Evolutionary conservation across 345 rosid species (phyloP).

Genomic region (Orychophragmus violaceus): DNA sequence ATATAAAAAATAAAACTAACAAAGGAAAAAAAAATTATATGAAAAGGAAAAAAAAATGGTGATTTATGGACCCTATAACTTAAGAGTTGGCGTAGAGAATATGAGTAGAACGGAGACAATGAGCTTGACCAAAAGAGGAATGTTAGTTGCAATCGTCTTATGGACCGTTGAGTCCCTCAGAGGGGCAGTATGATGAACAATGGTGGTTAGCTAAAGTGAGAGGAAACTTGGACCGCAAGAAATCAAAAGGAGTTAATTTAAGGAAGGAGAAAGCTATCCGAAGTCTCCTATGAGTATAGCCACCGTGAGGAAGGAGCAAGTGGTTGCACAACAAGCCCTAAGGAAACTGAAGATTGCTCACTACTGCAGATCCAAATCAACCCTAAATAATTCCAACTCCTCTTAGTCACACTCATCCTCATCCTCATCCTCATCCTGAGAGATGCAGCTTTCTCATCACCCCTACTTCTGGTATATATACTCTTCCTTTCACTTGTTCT

Average conservation of each 20-base stretch:
- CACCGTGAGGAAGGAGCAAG: slow-evolving; percentile 55
- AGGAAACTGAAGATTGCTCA: slow-evolving; percentile 43
- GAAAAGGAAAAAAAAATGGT: too few species aligned
- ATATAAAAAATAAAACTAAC: too few species aligned
- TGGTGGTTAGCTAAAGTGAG: background rate
- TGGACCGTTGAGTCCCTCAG: slow-evolving; percentile 14
- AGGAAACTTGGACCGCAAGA: slow-evolving; percentile 22
- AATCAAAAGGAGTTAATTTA: slow-evolving; percentile 26
- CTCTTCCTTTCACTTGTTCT: background rate
- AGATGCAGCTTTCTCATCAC: slow-evolving; percentile 66
- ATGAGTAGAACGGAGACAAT: slow-evolving; percentile 19
- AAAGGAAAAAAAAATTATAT: too few species aligned
- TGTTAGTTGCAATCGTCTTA: slow-evolving; percentile 6
- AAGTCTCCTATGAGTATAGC: slow-evolving; percentile 57
- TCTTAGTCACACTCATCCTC: too few species aligned
- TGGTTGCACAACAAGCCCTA: slow-evolving; percentile 45
- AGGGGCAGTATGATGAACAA: slow-evolving; percentile 4
- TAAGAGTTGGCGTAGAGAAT: background rate
- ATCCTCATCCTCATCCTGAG: slow-evolving; percentile 18
- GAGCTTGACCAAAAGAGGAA: slow-evolving; percentile 10
- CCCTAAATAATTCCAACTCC: slow-evolving; percentile 4
- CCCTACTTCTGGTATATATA: slow-evolving; percentile 48
- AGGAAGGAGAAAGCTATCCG: slow-evolving; percentile 16
- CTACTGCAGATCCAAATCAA: slow-evolving; percentile 57
- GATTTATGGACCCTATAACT: too few species aligned